Evolutionary conservation across 176 grass and related monocot species (phyloP).

Genomic region (Triticum aestivum): IWGSC_CS_RefSeq_v2.1 NC_057796.1:395225537-395226036

Average conservation of each 20-base stretch:
- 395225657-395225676: not conserved
- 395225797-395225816: not conserved
- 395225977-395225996: no score
- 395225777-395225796: not conserved
- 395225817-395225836: not conserved
- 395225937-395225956: no score
- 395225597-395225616: not conserved
- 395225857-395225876: no score
- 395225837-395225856: not conserved
- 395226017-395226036: not conserved
- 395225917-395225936: no score
- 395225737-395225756: not conserved
- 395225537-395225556: conserved; percentile 3
- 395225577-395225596: not conserved
- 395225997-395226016: not conserved
- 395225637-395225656: not conserved
- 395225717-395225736: not conserved
- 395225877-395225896: no score
- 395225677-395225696: not conserved
- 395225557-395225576: conserved; percentile 19
- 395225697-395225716: not conserved
- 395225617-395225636: not conserved
- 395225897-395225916: no score
- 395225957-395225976: no score
- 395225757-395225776: not conserved